Evolutionary conservation across 73 alveolate genomes (phyloP), one percentile per base, ranked within the genome.

Genomic region (Breviolum minutum): DNA sequence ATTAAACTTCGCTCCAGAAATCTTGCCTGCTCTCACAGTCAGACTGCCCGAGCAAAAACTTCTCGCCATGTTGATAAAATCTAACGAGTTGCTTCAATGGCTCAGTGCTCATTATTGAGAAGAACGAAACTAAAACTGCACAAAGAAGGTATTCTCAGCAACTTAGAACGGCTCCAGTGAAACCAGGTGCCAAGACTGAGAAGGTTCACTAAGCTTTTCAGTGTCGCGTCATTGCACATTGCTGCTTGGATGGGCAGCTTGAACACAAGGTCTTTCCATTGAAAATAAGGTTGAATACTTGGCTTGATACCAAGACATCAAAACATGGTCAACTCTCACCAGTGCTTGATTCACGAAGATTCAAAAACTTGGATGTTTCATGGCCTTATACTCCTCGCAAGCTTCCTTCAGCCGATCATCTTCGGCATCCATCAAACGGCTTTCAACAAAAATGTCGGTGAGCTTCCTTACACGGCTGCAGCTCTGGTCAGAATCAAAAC

Each of bases 381-480:
- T 30, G 29, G 83, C 85, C 79, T 71, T 54, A 61, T 92, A 92
- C 66, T 63, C 90, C 17, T 24, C 81, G n/a, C 68, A 73, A n/a
- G 98, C 98, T 7, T 73, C 79, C 66, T 60, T 54, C 66, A 92
- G 80, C 77, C 29, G 76, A 17, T 63, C 69, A 48, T 74, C 90
- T 62, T 92, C 98, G 11, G 8, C 62, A n/a, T 92, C 98, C 68
- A 92, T 54, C 91, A 92, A 68, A 9, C 98, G 89, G 24, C 91
- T 74, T 80, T 92, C 98, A 22, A 91, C 61, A 29, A 91, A 91
- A 29, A 60, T 71, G 40, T 91, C 97, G 19, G 97, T 91, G 54
- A 91, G 97, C 54, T 80, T 80, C 88, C 88, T 80, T 12, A 19
- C 48, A 26, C 17, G 40, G 27, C 54, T 73, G 26, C 27, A 26